Evolutionary conservation across 768 basidiomycete species (phyloP), one percentile per base, ranked within the genome.

Genomic region (Antrodiella citrinella): DNA sequence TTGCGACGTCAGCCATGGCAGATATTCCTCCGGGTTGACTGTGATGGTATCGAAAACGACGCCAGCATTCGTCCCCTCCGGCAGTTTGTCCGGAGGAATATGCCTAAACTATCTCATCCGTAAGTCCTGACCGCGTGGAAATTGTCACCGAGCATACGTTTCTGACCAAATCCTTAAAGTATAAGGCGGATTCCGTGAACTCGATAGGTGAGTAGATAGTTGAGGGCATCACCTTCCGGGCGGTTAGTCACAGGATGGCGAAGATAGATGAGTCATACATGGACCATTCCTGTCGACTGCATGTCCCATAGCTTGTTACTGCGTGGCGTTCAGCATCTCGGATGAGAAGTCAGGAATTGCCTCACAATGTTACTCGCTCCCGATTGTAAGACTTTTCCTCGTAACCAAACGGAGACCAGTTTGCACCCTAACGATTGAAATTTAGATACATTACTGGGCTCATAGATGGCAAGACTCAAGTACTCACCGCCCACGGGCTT

Each of bases 401-500:
- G 15, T 54, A 60, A 15, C 61, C 64, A 42, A 70, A 59, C 15
- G 74, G 72, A 5, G 69, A 66, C 75, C 76, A 77, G 51, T 71
- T 68, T 26, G 73, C 75, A 21, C 74, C 74, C 74, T 76, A 49
- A 39, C 26, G n/a, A 42, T 18, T 22, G n/a, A n/a, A n/a, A n/a
- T n/a, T n/a, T n/a, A n/a, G n/a, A n/a, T n/a, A 20, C 13, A 11
- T 20, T 11, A n/a, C 1, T 7, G 26, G 4, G n/a, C 43, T 21
- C 19, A 9, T n/a, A n/a, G n/a, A n/a, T n/a, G n/a, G n/a, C n/a
- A n/a, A n/a, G n/a, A n/a, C n/a, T n/a, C n/a, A 13, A 18, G 43
- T 20, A 61, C 70, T 47, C 50, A 74, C 74, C 51, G 76, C 74
- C 62, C 75, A 77, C n/a, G 76, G 76, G 48, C 72, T 76, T 7